Evolutionary conservation across 2,329 filamentous ascomycete genomes (phyloP).

Genomic region (Pleurostoma richardsiae): DNA sequence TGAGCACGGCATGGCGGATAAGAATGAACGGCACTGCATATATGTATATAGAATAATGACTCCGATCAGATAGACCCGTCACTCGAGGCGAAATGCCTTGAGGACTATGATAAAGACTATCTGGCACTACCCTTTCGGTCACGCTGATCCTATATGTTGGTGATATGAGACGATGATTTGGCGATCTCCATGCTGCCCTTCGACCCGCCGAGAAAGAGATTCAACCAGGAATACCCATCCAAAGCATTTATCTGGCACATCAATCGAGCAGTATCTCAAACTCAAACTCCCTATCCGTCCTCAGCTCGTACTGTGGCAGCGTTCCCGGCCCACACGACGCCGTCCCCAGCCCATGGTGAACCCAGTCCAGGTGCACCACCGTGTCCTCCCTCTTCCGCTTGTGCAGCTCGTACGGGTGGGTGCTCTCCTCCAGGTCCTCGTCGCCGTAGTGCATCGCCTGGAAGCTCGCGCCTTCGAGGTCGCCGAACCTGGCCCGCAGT

Average conservation of each 20-base stretch:
- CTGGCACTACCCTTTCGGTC: too few species aligned
- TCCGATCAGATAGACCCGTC: too few species aligned
- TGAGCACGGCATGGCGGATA: too few species aligned
- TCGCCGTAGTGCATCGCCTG: conserved; percentile 50
- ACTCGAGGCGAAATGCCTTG: too few species aligned
- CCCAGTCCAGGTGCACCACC: conserved; percentile 54
- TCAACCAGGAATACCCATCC: too few species aligned
- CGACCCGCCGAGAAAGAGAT: too few species aligned
- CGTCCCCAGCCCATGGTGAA: conserved; percentile 58
- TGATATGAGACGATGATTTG: too few species aligned
- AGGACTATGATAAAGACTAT: too few species aligned
- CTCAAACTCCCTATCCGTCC: conserved; percentile 33
- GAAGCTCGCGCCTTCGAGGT: conserved; percentile 48
- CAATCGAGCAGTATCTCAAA: conserved; percentile 39
- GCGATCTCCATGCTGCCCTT: too few species aligned
- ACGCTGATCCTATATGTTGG: too few species aligned
- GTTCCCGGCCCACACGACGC: conserved; percentile 57
- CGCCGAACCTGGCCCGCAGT: conserved; percentile 38
- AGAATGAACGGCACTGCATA: too few species aligned
- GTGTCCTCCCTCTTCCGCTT: conserved; percentile 43
- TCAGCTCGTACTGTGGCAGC: conserved; percentile 39
- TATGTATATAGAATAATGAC: too few species aligned
- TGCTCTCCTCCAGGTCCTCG: conserved; percentile 44
- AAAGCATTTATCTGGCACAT: background rate
- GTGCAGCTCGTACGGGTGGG: conserved; percentile 57